Base-by-base conservation (phyloP, 2,329 filamentous ascomycete genomes). In the Sarocladium kiliense region DNA sequence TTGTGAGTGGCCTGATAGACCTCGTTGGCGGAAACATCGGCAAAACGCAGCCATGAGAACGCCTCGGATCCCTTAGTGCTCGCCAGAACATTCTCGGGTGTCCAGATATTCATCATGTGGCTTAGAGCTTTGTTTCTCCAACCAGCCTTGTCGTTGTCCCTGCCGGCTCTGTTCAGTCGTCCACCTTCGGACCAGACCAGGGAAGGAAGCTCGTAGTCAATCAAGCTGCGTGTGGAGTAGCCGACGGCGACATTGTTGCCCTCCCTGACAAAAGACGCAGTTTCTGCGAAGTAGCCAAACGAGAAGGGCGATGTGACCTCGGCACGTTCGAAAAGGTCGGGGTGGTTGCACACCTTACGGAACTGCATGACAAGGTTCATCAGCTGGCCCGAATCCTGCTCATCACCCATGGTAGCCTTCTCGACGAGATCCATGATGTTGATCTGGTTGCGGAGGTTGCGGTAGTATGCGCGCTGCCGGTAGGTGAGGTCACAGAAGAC, bases 341-440 rank as follows among this genome's bases (percentile, higher is more conserved):
- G 94, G 68, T 99, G 94, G 67, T 99, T 99, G 76, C 94, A 99
- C 56, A 99, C 94, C 74, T 99, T 99, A 64, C 94, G 85, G 82
- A 99, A 99, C 73, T 99, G 94, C 94, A 99, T 99, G 60, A 99
- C 94, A 61, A 99, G 78, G 71, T 99, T 99, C 94, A 99, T 97
- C 65, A 99, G 74, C 1, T 93, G 97, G 39, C 93, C 92, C 34
- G 90, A 96, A 67, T 97, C 94, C 64, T 93, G 87, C 51, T 97
- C 94, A 64, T 97, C 92, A 34, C 94, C 94, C 62, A 94, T 82
- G 2, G 93, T 93, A 1, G 91, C 91, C 79, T 97, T 97, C 71
- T 99, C 94, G 55, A 99, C 95, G 18, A 99, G 85, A 68, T 99
- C 94, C 85, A 97, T 94, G 62, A 99, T 91, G 71, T 91, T 97